A percentile compares a stretch with the other conserved stretches of the same genome.
phyloP scores from a whole-genome alignment of 2,329 filamentous ascomycete species.

The Nemania sp. region DNA sequence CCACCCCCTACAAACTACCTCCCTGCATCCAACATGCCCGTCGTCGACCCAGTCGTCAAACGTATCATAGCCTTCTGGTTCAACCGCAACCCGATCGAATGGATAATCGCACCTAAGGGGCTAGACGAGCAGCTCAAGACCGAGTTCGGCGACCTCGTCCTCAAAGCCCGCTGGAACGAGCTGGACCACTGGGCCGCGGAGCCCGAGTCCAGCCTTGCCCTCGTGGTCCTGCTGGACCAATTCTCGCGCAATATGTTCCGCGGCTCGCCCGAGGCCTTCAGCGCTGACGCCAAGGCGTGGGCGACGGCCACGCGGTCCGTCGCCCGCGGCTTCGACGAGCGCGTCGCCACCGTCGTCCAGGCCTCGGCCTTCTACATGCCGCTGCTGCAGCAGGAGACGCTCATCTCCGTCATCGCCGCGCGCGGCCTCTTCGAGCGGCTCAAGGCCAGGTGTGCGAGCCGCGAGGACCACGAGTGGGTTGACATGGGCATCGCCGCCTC shows the following conservation, averaged over 20 bases:
- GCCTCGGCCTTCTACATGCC: conserved; percentile 25
- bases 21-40: background rate
- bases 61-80: conserved; percentile 28
- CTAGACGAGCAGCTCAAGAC: conserved; percentile 10
- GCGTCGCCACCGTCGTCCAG: conserved; percentile 16
- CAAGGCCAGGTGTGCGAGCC: conserved; percentile 11
- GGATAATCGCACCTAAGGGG: conserved; percentile 22
- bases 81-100: conserved; percentile 25
- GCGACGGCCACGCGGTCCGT: conserved; percentile 7
- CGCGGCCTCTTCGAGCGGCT: conserved; percentile 17
- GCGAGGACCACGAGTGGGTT: conserved; percentile 14
- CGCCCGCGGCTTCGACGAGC: conserved; percentile 21
- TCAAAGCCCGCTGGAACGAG: background rate
- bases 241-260: conserved; percentile 26
- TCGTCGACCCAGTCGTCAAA: conserved; percentile 15
- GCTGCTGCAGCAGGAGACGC: conserved; percentile 16
- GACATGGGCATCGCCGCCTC: conserved; percentile 18
- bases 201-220: conserved; percentile 18
- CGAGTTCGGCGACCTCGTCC: conserved; percentile 3
- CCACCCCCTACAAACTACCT: too few species aligned
- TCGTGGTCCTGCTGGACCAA: conserved; percentile 26
- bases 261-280: conserved; percentile 13
- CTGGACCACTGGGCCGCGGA: conserved; percentile 10
- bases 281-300: conserved; percentile 11
- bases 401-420: conserved; percentile 18